Conservation (phyloP, 2,329 filamentous ascomycete species). For the Plenodomus lindquistii region DNA sequence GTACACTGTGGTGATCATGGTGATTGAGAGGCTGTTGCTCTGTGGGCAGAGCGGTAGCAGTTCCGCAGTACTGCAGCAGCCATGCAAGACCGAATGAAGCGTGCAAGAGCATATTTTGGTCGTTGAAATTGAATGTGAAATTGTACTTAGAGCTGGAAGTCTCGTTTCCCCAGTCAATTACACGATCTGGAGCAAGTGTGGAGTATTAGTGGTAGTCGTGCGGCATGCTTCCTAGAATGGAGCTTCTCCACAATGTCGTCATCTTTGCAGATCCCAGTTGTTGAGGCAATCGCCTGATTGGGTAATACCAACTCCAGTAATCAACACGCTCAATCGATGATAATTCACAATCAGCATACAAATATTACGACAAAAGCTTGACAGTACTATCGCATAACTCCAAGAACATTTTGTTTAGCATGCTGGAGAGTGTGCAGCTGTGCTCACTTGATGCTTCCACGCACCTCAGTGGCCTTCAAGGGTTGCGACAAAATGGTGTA, state of each 20-base stretch:
- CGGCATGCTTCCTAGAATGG: slow-evolving; percentile 15
- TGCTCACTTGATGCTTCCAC: too few species aligned
- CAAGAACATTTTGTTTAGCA: too few species aligned
- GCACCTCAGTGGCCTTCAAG: too few species aligned
- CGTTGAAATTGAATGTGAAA: neutral
- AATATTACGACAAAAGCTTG: too few species aligned
- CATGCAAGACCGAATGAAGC: slow-evolving; percentile 10
- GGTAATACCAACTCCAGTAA: slow-evolving; percentile 5
- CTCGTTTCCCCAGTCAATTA: too few species aligned
- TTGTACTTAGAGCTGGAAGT: too few species aligned
- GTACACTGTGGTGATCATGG: slow-evolving; percentile 19
- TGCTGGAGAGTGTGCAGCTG: too few species aligned
- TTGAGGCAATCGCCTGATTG: slow-evolving; percentile 16
- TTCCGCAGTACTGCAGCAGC: slow-evolving; percentile 21
- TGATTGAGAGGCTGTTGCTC: slow-evolving; percentile 33
- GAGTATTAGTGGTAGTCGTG: slow-evolving; percentile 13
- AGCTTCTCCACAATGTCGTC: slow-evolving; percentile 29
- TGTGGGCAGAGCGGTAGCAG: slow-evolving; percentile 25
- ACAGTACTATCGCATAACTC: too few species aligned
- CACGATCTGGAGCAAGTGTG: neutral
- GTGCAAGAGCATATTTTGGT: slow-evolving; percentile 18
- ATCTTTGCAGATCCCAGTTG: slow-evolving; percentile 28
- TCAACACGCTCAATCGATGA: too few species aligned
- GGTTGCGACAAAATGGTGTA: too few species aligned
- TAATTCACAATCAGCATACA: too few species aligned